Base-by-base conservation (phyloP, 768 basidiomycete genomes). In the Obba rivulosa region DNA sequence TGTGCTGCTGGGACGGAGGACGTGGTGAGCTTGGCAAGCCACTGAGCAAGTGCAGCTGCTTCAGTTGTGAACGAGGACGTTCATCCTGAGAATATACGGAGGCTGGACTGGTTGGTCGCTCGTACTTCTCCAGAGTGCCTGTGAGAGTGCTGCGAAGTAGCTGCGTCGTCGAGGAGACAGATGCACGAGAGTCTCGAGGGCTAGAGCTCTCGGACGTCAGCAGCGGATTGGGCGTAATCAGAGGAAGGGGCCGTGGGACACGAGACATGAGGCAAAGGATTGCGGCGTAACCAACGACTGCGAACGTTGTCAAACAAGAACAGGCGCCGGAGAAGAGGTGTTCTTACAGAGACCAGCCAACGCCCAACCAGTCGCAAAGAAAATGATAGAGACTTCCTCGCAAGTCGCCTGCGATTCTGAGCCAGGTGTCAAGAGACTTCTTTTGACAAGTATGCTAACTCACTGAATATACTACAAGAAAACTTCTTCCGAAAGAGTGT, bases 401-500 rank as follows among this genome's bases (percentile, higher is more conserved):
- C 62, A 63, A 22, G 54, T 53, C 21, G 18, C n/a, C 10, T 45
- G 34, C 21, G 61, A 54, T 36, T 52, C 58, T 58, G 41, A 18
- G 18, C 31, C 3, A 36, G n/a, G n/a, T 4, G 41, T 14, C 37
- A 31, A n/a, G 4, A 34, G n/a, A 37, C 8, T 22, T 17, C 2
- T 2, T 25, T 13, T 10, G 16, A 48, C 13, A 24, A 22, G 17
- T 18, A 22, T 17, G 17, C 23, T 37, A 21, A 46, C 58, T 41
- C 20, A 63, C 62, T 42, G 46, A 63, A 63, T 20, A 54, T 49
- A 3, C 18, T 46, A 40, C 62, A 63, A 17, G 58, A 56, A 37
- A 60, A 57, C 11, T 47, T 41, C 31, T 25, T 37, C 2, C 56
- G 52, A 20, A 48, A 56, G 18, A 60, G 34, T 5, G 59, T 58